Conservation (phyloP, 1,284 basidiomycete genomes). For the Rhizoctonia solani region DNA sequence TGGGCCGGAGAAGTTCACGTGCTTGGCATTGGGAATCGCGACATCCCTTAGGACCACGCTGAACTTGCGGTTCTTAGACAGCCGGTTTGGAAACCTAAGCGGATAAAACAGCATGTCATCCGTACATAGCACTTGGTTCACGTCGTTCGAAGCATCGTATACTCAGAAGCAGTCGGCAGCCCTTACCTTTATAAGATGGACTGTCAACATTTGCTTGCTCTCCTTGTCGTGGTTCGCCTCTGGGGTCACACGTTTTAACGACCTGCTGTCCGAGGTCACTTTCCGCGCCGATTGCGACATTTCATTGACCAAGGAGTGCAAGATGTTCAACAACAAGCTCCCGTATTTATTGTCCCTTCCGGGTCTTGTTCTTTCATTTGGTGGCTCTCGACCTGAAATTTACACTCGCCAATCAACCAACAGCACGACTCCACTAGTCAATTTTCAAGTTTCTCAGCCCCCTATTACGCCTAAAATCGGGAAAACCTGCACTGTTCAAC, state of each 20-base stretch:
- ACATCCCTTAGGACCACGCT: conserved; percentile 10
- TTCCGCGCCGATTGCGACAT: conserved; percentile 18
- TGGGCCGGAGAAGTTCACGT: conserved; percentile 4
- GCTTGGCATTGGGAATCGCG: background rate
- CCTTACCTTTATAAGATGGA: conserved; percentile 21
- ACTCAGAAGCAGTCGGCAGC: conserved; percentile 32
- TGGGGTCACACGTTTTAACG: background rate
- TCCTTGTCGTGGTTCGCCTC: background rate
- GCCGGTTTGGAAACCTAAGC: background rate
- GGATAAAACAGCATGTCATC: conserved; percentile 8
- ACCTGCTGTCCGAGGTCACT: background rate
- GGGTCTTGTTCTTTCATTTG: background rate
- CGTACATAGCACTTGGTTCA: background rate
- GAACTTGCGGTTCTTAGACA: conserved; percentile 14
- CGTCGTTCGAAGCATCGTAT: conserved; percentile 18
- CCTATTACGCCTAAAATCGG: conserved; percentile 57
- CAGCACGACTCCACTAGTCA: conserved; percentile 53
- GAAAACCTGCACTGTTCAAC: conserved; percentile 64
- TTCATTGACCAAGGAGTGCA: background rate
- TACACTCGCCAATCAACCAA: conserved; percentile 16
- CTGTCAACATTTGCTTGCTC: conserved; percentile 20
- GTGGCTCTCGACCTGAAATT: background rate
- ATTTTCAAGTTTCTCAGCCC: conserved; percentile 75
- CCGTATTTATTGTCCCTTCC: conserved; percentile 7
- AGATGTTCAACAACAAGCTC: conserved; percentile 21